Conservation (phyloP, 139 green algal genomes). For the Chlamydomonas sphaeroides region DNA sequence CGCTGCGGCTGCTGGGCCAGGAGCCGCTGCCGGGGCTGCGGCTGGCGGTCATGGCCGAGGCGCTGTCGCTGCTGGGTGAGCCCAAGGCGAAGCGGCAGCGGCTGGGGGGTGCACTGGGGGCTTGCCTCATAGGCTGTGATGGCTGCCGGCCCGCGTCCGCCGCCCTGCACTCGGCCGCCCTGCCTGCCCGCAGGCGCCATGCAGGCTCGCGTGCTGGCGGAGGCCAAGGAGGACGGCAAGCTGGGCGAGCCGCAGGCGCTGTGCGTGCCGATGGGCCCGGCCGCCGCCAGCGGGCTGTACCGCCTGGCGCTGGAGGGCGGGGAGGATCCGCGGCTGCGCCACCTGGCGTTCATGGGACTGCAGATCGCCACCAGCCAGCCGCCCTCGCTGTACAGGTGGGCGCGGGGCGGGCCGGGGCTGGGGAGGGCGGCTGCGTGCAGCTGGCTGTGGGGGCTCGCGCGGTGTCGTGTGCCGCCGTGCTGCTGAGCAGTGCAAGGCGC, state of each 20-base stretch:
- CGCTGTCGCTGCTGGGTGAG: slow-evolving; percentile 29
- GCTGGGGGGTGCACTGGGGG: background rate
- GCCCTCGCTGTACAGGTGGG: slow-evolving; percentile 36
- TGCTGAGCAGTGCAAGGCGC: too few relatives aligned
- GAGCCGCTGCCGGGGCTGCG: slow-evolving; percentile 20
- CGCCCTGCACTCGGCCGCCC: too few relatives aligned
- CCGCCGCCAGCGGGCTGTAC: background rate
- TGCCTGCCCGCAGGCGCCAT: background rate
- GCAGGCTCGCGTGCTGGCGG: slow-evolving; percentile 25
- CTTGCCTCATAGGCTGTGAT: too few relatives aligned
- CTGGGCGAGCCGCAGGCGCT: background rate
- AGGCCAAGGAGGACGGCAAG: slow-evolving; percentile 14
- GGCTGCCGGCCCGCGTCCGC: background rate
- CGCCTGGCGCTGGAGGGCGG: background rate
- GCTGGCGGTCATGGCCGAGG: background rate
- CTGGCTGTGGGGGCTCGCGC: background rate
- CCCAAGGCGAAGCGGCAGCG: too few relatives aligned
- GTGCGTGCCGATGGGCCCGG: background rate
- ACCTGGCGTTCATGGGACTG: slow-evolving; percentile 35
- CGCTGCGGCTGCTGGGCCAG: slow-evolving; percentile 15
- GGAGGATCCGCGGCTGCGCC: background rate
- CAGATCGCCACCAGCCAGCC: slow-evolving; percentile 30
- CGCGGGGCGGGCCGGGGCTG: background rate
- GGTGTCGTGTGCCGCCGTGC: background rate
- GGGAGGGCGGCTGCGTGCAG: background rate